These are phyloP conservation scores for Arthonia radiata DNA, from an alignment of 495 filamentous ascomycete species.

Conservation along the genomic window DNA sequence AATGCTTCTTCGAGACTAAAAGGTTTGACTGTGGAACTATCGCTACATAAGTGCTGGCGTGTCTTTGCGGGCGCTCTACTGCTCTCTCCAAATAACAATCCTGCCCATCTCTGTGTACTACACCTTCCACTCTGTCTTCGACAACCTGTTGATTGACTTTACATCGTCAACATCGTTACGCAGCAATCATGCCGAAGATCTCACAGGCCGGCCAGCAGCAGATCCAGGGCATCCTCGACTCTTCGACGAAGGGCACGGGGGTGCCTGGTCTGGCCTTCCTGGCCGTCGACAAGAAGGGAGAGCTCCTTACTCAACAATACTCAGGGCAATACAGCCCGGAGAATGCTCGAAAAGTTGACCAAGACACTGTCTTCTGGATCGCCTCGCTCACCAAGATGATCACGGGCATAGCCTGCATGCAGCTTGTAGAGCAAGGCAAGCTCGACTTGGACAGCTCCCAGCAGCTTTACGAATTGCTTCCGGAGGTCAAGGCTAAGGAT, in stretches of 20 bases:
- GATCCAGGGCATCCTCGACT: not conserved
- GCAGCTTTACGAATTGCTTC: conserved; percentile 20
- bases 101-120: too few species aligned
- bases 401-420: conserved; percentile 30
- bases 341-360: not conserved
- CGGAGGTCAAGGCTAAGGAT: conserved; percentile 24
- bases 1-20: too few species aligned
- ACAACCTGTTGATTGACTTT: too few species aligned
- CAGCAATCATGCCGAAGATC: not conserved
- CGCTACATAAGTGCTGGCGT: too few species aligned
- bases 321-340: not conserved
- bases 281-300: not conserved
- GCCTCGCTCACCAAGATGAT: conserved; percentile 20
- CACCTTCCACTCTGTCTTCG: too few species aligned
- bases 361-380: conserved; percentile 31
- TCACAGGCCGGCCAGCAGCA: not conserved
- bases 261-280: not conserved
- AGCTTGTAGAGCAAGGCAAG: conserved; percentile 30
- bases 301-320: not conserved
- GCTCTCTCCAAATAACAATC: too few species aligned
- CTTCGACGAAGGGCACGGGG: not conserved
- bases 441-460: conserved; percentile 26
- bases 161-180: too few species aligned
- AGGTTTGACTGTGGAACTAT: too few species aligned
- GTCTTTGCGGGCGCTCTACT: too few species aligned